Conservation (phyloP, 352 stramenopile genomes). For the Phytophthora sp. region DNA sequence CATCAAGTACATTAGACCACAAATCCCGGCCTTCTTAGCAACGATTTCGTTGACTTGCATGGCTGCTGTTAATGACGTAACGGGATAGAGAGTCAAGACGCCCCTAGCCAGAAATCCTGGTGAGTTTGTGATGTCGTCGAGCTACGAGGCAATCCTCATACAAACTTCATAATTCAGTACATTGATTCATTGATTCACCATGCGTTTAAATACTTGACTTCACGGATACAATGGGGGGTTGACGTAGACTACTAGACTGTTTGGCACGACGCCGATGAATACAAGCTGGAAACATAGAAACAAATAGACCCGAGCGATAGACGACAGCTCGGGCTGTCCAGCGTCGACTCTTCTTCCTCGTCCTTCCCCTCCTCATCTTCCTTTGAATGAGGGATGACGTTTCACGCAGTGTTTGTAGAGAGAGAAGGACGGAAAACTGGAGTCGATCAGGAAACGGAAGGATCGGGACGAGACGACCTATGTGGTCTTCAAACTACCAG, state of each 20-base stretch:
- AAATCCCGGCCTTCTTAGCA: conserved; percentile 13
- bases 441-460: conserved; percentile 23
- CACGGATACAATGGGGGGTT: conserved; percentile 21
- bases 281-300: conserved; percentile 36
- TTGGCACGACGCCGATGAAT: conserved; percentile 35
- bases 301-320: conserved; percentile 30
- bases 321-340: conserved; percentile 15
- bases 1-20: conserved; percentile 11
- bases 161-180: conserved; percentile 29
- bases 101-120: not conserved
- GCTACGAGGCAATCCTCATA: too few relatives aligned
- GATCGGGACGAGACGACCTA: not conserved
- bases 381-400: conserved; percentile 42
- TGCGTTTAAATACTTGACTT: conserved; percentile 35
- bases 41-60: conserved; percentile 3
- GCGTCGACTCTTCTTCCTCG: conserved; percentile 13
- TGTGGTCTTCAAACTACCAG: conserved; percentile 21
- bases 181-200: conserved; percentile 16
- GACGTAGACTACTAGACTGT: conserved; percentile 32
- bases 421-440: conserved; percentile 22
- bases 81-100: conserved; percentile 4
- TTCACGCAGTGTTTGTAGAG: conserved; percentile 24
- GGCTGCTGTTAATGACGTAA: conserved; percentile 2
- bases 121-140: not conserved
- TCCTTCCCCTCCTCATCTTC: conserved; percentile 44